These are phyloP conservation scores for Amanita molliuscula DNA, from an alignment of 768 basidiomycete genomes.

Conservation along the genomic window DNA sequence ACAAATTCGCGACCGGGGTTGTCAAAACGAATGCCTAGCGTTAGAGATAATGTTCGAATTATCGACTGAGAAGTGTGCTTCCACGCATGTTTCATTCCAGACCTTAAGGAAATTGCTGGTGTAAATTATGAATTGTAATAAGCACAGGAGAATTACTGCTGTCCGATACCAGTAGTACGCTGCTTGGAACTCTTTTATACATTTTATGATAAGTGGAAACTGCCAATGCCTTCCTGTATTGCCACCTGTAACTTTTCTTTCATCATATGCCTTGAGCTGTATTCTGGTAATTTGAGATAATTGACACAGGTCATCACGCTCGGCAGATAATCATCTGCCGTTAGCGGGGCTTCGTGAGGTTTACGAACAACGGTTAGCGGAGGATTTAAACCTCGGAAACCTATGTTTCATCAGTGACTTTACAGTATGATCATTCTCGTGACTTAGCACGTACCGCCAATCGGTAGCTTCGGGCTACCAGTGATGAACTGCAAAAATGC, in stretches of 20 bases:
- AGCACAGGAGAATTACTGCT: slow-evolving; percentile 8
- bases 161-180: slow-evolving; percentile 7
- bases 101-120: too few relatives aligned
- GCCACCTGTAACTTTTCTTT: slow-evolving; percentile 73
- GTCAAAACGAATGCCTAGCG: too few relatives aligned
- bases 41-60: too few relatives aligned
- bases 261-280: slow-evolving; percentile 81
- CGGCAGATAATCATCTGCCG: slow-evolving; percentile 89
- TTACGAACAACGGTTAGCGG: slow-evolving; percentile 95
- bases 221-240: slow-evolving; percentile 89
- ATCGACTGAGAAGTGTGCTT: too few relatives aligned
- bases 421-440: neutral
- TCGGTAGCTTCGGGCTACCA: slow-evolving; percentile 92
- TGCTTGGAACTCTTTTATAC: too few relatives aligned
- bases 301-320: slow-evolving; percentile 99
- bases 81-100: too few relatives aligned
- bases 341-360: slow-evolving; percentile 84
- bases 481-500: slow-evolving; percentile 95
- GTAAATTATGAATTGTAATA: neutral
- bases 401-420: slow-evolving; percentile 23
- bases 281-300: slow-evolving; percentile 93
- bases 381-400: slow-evolving; percentile 92
- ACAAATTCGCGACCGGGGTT: too few relatives aligned
- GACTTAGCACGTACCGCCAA: slow-evolving; percentile 59
- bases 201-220: slow-evolving; percentile 89